These are phyloP conservation scores for Phaeolepiota aurea DNA, from an alignment of 768 basidiomycete species.

Conservation along the genomic window DNA sequence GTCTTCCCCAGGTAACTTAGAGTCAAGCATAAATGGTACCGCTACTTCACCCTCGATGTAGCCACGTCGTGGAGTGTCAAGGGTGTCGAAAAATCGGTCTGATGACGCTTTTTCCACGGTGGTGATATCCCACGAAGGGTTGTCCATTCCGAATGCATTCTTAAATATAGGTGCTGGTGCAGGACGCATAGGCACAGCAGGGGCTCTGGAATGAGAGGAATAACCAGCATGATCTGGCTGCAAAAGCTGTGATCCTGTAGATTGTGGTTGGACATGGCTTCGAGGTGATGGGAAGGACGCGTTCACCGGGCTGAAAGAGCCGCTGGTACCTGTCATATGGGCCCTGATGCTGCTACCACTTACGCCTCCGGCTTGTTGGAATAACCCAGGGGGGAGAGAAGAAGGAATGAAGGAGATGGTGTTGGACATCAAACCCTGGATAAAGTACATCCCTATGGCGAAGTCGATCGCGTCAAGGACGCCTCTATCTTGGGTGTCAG, in stretches of 20 bases:
- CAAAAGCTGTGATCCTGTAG: slow-evolving; percentile 48
- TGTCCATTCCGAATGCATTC: slow-evolving; percentile 17
- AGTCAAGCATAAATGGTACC: slow-evolving; percentile 92
- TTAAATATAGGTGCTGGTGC: slow-evolving; percentile 10
- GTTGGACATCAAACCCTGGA: slow-evolving; percentile 85
- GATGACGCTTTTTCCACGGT: slow-evolving; percentile 67
- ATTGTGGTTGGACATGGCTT: slow-evolving; percentile 49
- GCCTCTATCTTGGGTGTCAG: slow-evolving; percentile 93
- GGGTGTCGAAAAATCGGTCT: slow-evolving; percentile 73
- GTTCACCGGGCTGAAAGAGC: slow-evolving; percentile 50
- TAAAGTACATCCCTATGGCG: slow-evolving; percentile 92
- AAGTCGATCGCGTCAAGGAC: slow-evolving; percentile 87
- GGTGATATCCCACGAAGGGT: slow-evolving; percentile 74
- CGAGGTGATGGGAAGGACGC: slow-evolving; percentile 28
- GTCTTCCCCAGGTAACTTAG: slow-evolving; percentile 69
- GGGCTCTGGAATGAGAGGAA: slow-evolving; percentile 19
- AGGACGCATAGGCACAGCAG: slow-evolving; percentile 33
- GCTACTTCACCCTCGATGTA: slow-evolving; percentile 91
- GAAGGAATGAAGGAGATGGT: slow-evolving; percentile 65
- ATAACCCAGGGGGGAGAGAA: slow-evolving; percentile 72
- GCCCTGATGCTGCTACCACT: slow-evolving; percentile 26
- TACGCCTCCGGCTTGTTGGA: slow-evolving; percentile 66
- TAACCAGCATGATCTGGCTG: slow-evolving; percentile 45
- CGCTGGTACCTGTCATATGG: slow-evolving; percentile 56
- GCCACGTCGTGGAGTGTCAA: slow-evolving; percentile 69